Conservation (phyloP, 2,329 filamentous ascomycete species). For the Venturia nashicola region DNA sequence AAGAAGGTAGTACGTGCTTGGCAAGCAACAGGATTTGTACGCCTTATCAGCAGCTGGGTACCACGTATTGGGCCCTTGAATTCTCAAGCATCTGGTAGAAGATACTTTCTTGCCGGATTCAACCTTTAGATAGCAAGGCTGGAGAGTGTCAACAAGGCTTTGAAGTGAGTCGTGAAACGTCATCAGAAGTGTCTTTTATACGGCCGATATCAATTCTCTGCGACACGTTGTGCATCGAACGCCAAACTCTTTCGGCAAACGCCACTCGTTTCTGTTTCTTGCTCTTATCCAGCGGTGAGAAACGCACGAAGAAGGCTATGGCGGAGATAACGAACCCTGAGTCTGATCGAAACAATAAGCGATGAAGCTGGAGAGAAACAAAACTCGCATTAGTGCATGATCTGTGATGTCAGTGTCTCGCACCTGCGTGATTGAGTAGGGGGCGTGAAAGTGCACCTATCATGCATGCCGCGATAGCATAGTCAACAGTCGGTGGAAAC, state of each 20-base stretch:
- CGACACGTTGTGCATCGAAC: neutral
- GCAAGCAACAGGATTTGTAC: neutral
- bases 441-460: neutral
- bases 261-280: neutral
- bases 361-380: neutral
- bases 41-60: neutral
- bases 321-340: neutral
- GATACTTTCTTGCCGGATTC: neutral
- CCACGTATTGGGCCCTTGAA: neutral
- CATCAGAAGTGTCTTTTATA: neutral
- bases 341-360: neutral
- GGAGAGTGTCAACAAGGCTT: neutral
- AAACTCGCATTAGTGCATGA: neutral
- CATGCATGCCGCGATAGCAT: neutral
- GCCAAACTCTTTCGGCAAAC: neutral
- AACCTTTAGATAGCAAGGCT: neutral
- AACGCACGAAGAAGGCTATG: neutral
- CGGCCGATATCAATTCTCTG: neutral
- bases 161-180: neutral
- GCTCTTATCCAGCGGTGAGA: neutral
- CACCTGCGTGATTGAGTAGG: neutral
- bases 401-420: neutral
- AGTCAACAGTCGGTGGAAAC: neutral
- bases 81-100: neutral
- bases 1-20: neutral